Evolutionary conservation across 768 basidiomycete species (phyloP), one percentile per base, ranked within the genome.

Genomic region (Mycena filopes): DNA sequence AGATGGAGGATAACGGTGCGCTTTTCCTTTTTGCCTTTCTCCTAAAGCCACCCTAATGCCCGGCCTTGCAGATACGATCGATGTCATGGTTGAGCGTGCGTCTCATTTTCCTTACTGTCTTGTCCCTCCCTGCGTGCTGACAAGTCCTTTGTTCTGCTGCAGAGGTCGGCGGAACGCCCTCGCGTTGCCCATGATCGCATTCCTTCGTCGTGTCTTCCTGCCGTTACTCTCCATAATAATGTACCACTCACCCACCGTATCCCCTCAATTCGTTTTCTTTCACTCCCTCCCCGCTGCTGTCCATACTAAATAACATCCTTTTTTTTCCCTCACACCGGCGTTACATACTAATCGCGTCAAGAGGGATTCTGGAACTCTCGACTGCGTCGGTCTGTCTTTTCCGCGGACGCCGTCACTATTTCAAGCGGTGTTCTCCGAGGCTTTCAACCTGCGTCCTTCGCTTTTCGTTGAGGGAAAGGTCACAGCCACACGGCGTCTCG

Each of bases 31-130:
- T 40, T 46, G 29, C 13, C 16, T 61, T 18, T 59, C 36, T 43
- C 23, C 15, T 20, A 33, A 15, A n/a, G 16, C 69, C 67, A 49
- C 63, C 26, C 60, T 69, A 65, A 69, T 26, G 15, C 59, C 67
- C 13, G 25, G 64, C 59, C 63, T 31, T 60, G 25, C 72, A 89
- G 96, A 98, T 76, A 89, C 94, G 9, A 95, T 98, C 79, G 96
- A 98, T 84, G 96, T 96, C 67, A 94, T 96, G 91, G 92, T 97
- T 64, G 95, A 97, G 82, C 95, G 95, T 96, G 81, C 68, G 89
- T 85, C 5, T 26, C n/a, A 21, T n/a, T 15, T 48, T 31, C 51
- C 62, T n/a, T n/a, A n/a, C n/a, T n/a, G n/a, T 46, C 66, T 63
- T 36, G 41, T 63, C 31, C 23, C 53, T 60, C 36, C 45, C 26